Percentiles rank a stretch among this genome's conserved stretches.
phyloP scores from a whole-genome alignment of 2,329 filamentous ascomycete genomes.

The Dactylonectria macrodidyma region DNA sequence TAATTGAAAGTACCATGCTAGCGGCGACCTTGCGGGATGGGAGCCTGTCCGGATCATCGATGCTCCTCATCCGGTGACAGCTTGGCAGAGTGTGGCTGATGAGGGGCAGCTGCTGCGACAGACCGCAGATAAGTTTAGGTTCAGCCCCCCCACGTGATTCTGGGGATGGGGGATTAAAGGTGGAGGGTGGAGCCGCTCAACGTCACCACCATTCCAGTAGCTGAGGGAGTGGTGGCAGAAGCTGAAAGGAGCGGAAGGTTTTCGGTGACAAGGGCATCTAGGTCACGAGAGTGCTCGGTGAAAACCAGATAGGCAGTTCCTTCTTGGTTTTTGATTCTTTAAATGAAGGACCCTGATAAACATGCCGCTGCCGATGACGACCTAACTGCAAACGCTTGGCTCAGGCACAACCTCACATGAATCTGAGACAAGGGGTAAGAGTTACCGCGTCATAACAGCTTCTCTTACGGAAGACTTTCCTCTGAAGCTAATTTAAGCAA shows the following conservation, averaged over 20 bases:
- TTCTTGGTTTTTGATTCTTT: not conserved
- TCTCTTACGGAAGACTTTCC: not conserved
- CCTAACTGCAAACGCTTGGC: not conserved
- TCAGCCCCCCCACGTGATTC: slow-evolving; percentile 7
- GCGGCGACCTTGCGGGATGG: slow-evolving; percentile 45
- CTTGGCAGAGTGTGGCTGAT: slow-evolving; percentile 14
- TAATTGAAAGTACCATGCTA: slow-evolving; percentile 37
- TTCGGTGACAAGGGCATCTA: not conserved
- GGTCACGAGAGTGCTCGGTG: not conserved
- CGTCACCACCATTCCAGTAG: slow-evolving; percentile 9
- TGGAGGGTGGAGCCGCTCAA: slow-evolving; percentile 9
- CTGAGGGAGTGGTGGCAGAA: not conserved
- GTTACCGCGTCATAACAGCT: not conserved
- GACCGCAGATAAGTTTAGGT: not conserved
- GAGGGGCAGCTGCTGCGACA: slow-evolving; percentile 18
- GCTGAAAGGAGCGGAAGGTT: not conserved
- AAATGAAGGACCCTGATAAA: too few relatives aligned
- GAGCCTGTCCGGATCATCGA: slow-evolving; percentile 48
- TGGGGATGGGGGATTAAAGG: slow-evolving; percentile 4
- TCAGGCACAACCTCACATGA: not conserved
- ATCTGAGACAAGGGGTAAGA: not conserved
- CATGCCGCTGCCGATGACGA: not conserved
- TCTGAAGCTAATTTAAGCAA: not conserved
- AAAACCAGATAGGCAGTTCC: not conserved
- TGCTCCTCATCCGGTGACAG: slow-evolving; percentile 42